Base-by-base conservation (phyloP, 768 basidiomycete genomes). In the Boletus vinaceobasis region DNA sequence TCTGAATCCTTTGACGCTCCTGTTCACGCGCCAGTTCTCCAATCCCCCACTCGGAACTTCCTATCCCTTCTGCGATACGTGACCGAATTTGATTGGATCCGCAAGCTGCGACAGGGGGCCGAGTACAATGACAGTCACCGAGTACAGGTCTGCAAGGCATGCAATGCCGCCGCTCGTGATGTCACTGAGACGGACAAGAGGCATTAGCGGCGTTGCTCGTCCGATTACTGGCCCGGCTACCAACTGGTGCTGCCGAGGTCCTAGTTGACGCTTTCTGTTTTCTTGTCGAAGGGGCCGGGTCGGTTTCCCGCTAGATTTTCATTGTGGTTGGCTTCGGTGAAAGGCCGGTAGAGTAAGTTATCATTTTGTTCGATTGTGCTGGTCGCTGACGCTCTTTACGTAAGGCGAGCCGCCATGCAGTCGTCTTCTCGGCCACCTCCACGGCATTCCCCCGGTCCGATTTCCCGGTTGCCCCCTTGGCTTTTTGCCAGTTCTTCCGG, bases 1-100 rank as follows among this genome's bases (percentile, higher is more conserved):
- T 57, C 3, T 5, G 29, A 29, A 4, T 23, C 5, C 59, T 59
- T 35, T 14, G 19, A 29, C 65, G 56, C 3, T 59, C 65, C 7
- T 31, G 43, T 47, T 49, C 62, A 8, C 56, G 43, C 3, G 26
- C 48, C 10, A 29, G 23, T 6, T 56, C 65, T 31, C 62, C 62
- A 15, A 43, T 35, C 14, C 43, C 17, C 5, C 37, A 43, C 5
- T 10, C 51, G 2, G 56, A 53, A 43, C n/a, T 26, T 10, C 43
- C 46, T 13, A 64, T 55, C n/a, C 65, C 65, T n/a, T 59, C 65
- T 40, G 60, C 65, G 8, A 37, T 51, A 21, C 58, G 42, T n/a
- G 2, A 66, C 69, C 7, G 66, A 71, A 42, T 84, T 82, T 61
- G 82, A 84, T 62, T 78, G 74, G 13, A 72, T 71, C 17, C 73